Base-by-base conservation (phyloP, 768 basidiomycete genomes). In the Naganishia friedmannii region DNA sequence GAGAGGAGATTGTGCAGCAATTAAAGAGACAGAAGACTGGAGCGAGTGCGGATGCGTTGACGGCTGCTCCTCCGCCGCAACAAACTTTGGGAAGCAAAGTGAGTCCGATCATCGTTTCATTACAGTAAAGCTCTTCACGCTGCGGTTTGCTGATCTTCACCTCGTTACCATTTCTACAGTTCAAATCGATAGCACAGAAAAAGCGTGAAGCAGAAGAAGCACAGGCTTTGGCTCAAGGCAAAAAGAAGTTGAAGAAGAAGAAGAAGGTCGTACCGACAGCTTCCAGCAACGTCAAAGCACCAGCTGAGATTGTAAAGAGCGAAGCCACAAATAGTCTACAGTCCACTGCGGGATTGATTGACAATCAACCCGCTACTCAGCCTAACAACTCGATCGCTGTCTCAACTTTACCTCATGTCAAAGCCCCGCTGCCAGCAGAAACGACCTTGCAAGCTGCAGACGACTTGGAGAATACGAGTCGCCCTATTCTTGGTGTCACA, bases 1-100 rank as follows among this genome's bases (percentile, higher is more conserved):
- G 90, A n/a, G 87, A 88, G 72, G 91, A 93, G 32, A 84, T 92
- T 26, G 79, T 94, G 48, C 83, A 84, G 21, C 87, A 88, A 70
- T 83, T 93, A 81, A 86, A 85, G 76, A 87, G 86, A 75, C 84
- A 87, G 65, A 82, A 80, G 58, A 81, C 82, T 55, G 72, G 28
- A 0, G 84, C 86, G 75, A 82, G 76, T 42, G 29, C 46, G 46
- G 84, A 69, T 83, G 73, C 83, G 54, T 32, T 37, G n/a, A 57
- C 55, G 13, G 74, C 71, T 45, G 67, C 55, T n/a, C 39, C 45
- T 9, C 17, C 45, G 10, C 42, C 57, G 15, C 55, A 73, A 26
- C 74, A 75, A 55, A 69, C 56, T 19, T 53, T 80, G 34, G 79
- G 77, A 1, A 78, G 73, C 63, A 73, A 76, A 4, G 78, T 79